phyloP scores from a whole-genome alignment of 2,329 filamentous ascomycete species.

The Tolypocladium ovalisporum region DNA sequence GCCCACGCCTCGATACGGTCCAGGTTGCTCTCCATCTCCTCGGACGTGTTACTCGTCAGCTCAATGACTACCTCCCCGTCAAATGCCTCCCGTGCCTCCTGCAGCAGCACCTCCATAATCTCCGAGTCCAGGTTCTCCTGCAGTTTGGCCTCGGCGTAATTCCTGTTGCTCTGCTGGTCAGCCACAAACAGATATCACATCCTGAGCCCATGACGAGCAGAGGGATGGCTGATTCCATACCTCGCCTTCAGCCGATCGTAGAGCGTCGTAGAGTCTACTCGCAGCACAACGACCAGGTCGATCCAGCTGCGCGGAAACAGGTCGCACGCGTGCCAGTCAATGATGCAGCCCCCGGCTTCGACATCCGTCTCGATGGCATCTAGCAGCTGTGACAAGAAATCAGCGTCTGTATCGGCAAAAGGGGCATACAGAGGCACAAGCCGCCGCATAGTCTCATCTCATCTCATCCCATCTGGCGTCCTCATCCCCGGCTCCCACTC shows the following conservation, averaged over 20 bases:
- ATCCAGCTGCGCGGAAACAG: conserved; percentile 90
- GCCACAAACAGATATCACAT: not conserved
- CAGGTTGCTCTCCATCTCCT: conserved; percentile 83
- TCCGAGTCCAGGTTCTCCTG: conserved; percentile 96
- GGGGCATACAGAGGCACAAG: not conserved
- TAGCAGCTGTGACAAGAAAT: conserved; percentile 47
- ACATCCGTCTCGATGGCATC: conserved; percentile 81
- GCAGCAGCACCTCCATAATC: conserved; percentile 89
- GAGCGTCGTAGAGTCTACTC: conserved; percentile 67
- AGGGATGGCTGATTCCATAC: conserved; percentile 25
- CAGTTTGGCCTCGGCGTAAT: conserved; percentile 77
- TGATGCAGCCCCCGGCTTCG: conserved; percentile 68
- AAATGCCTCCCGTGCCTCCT: conserved; percentile 82
- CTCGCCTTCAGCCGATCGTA: conserved; percentile 75
- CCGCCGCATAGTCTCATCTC: not conserved
- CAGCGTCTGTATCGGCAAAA: conserved; percentile 4
- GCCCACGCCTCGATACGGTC: conserved; percentile 77
- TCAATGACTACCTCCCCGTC: conserved; percentile 83
- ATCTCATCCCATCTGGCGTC: not conserved
- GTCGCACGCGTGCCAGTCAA: conserved; percentile 98
- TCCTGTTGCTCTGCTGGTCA: conserved; percentile 32
- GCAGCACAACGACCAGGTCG: conserved; percentile 84
- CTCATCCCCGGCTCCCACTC: conserved; percentile 9
- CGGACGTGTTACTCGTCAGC: conserved; percentile 66
- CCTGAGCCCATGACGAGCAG: no score